Base-by-base conservation (phyloP, 2,329 filamentous ascomycete genomes). In the Aspergillus sp. region DNA sequence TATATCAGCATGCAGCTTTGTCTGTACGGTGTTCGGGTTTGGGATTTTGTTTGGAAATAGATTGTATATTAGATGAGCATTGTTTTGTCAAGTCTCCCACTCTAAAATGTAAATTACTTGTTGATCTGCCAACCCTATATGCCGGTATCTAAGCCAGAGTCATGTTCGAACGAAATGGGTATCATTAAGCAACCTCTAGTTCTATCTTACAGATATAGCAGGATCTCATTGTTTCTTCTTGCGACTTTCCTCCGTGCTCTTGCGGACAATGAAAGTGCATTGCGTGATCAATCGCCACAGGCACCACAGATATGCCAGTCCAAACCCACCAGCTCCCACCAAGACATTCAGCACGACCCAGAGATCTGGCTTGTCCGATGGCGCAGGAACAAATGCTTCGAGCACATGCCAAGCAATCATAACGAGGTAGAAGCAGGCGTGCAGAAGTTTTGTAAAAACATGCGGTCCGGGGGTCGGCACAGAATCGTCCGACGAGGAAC, bases 291-390 rank as follows among this genome's bases (percentile, higher is more conserved):
- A 60, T 58, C 83, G 87, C 81, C 85, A 88, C 56, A 94, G 72
- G 71, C 92, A 97, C 94, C 94, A 99, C 6, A 94, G 66, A 70
- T 97, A 97, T 71, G 91, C 95, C 31, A 96, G 74, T 0, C 83
- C 83, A 69, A 97, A 99, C 0, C 91, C 94, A 3, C 83, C 86
- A 19, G 89, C 89, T 6, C 94, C 94, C 19, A 97, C 74, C 16
- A 91, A 85, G 7, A 94, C 91, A 65, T 99, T 99, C 11, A 86
- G 81, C 2, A 99, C 92, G 3, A 95, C 87, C 93, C 93, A 99
- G 1, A 99, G 76, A 74, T 99, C 94, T 0, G 94, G 94, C 73
- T 96, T 97, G 53, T 81, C 79, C 0, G 76, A 62, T 4, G 93
- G 92, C 13, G 92, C 86, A 9, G 71, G 56, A 1, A 91, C 73